Percentiles rank a stretch among this genome's conserved stretches.
Conservation (phyloP, 2,329 filamentous ascomycete species). For the Ophiocordyceps camponoti-saundersi region DNA sequence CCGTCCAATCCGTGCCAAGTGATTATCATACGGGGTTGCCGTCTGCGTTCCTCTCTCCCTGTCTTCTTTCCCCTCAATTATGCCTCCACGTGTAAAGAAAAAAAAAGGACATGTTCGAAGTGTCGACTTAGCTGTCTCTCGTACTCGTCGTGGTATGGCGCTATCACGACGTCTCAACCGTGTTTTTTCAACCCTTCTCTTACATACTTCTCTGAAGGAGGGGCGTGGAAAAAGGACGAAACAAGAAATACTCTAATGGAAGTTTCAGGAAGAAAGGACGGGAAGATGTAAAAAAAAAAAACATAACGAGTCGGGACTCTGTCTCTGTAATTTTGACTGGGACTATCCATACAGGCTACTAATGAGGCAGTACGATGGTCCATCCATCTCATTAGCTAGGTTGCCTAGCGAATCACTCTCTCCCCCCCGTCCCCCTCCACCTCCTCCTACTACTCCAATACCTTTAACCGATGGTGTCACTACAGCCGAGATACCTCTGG, state of each 20-base stretch:
- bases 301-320: no score
- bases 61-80: neutral
- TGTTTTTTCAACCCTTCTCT: no score
- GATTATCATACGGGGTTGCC: no score
- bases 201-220: no score
- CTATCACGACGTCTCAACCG: no score
- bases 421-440: no score
- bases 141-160: neutral
- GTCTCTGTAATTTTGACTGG: neutral
- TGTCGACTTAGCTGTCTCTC: neutral
- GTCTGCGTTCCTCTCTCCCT: neutral
- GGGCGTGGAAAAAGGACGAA: neutral
- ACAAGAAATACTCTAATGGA: neutral
- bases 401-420: no score
- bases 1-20: neutral
- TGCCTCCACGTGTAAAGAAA: neutral
- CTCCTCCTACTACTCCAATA: no score
- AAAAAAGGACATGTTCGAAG: neutral
- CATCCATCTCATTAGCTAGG: neutral
- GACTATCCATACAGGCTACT: neutral
- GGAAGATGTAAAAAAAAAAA: neutral
- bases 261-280: no score
- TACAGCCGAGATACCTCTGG: no score
- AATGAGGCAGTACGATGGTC: neutral
- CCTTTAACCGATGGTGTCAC: no score